phyloP scores from a whole-genome alignment of 2,329 filamentous ascomycete genomes.

The Leptographium lundbergii region DNA sequence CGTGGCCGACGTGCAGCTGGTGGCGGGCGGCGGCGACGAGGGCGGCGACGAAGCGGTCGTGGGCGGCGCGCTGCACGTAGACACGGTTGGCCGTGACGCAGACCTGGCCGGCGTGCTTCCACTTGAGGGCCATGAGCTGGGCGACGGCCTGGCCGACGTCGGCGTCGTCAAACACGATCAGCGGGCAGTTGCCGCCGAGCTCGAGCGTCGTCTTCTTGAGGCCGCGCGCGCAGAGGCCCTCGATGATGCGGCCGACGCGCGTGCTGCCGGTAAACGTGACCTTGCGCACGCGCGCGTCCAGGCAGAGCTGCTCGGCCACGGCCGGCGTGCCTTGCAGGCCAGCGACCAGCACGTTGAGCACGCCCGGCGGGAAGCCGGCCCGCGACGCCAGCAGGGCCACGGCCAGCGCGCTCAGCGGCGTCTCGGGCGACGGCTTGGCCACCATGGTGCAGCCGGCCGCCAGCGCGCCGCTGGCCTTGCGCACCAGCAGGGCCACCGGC shows the following conservation, averaged over 20 bases:
- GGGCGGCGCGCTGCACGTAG: constrained; percentile 46
- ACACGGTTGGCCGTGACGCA: constrained; percentile 53
- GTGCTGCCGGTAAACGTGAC: constrained; percentile 70
- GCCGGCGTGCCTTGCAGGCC: constrained; percentile 27
- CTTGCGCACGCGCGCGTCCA: constrained; percentile 39
- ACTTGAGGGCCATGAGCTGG: constrained; percentile 24
- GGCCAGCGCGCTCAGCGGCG: constrained; percentile 58
- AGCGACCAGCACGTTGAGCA: constrained; percentile 40
- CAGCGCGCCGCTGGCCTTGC: constrained; percentile 55
- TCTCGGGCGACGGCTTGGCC: constrained; percentile 60
- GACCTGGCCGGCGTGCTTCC: constrained; percentile 46
- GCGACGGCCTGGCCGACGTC: constrained; percentile 48
- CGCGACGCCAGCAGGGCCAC: constrained; percentile 54
- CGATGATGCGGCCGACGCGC: constrained; percentile 54
- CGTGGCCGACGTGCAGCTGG: constrained; percentile 45
- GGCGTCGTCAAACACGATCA: constrained; percentile 56
- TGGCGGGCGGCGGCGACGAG: constrained; percentile 30
- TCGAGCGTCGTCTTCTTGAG: constrained; percentile 61
- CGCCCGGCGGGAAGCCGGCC: constrained; percentile 65
- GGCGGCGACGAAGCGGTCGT: constrained; percentile 1
- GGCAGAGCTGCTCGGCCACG: constrained; percentile 32
- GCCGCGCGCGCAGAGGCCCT: constrained; percentile 46
- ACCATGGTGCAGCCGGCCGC: constrained; percentile 67
- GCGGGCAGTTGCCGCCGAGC: constrained; percentile 57
- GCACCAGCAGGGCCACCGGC: constrained; percentile 52